Evolutionary conservation across 2,329 filamentous ascomycete genomes (phyloP).

Genomic region (Fusarium sp.): DNA sequence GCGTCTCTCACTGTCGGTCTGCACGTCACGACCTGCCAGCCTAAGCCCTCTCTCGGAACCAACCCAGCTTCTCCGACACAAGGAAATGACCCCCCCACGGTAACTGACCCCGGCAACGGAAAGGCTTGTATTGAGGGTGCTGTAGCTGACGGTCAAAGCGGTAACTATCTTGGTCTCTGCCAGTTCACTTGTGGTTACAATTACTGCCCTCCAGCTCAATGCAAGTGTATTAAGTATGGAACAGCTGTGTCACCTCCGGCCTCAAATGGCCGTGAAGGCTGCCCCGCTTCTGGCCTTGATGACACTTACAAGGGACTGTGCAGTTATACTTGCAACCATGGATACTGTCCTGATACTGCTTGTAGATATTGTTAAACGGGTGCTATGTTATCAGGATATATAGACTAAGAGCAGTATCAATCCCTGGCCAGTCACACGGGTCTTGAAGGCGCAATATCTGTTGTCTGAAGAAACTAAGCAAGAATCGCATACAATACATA

Average conservation of each 20-base stretch:
- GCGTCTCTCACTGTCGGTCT: conserved; percentile 46
- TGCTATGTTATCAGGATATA: too few relatives aligned
- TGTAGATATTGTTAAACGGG: conserved; percentile 36
- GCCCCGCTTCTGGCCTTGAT: conserved; percentile 47
- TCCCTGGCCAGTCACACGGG: too few relatives aligned
- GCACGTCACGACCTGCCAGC: conserved; percentile 45
- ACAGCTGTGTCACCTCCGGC: conserved; percentile 41
- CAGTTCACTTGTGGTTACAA: conserved; percentile 47
- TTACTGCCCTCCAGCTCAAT: conserved; percentile 50
- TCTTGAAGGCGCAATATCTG: too few relatives aligned
- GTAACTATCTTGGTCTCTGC: conserved; percentile 52
- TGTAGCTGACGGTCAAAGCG: conserved; percentile 45
- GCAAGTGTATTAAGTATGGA: conserved; percentile 49
- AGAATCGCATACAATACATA: too few relatives aligned
- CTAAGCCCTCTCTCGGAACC: conserved; percentile 47
- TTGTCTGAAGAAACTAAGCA: too few relatives aligned
- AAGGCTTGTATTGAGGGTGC: conserved; percentile 43
- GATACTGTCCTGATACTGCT: conserved; percentile 56
- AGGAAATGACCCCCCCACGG: conserved; percentile 43
- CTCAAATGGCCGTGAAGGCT: conserved; percentile 45
- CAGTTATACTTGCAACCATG: conserved; percentile 58
- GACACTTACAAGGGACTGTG: conserved; percentile 58
- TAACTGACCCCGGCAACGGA: not conserved
- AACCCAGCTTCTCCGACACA: conserved; percentile 50
- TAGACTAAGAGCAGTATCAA: too few relatives aligned